phyloP scores from a whole-genome alignment of 2,329 filamentous ascomycete genomes.

The Aureobasidium sp. region DNA sequence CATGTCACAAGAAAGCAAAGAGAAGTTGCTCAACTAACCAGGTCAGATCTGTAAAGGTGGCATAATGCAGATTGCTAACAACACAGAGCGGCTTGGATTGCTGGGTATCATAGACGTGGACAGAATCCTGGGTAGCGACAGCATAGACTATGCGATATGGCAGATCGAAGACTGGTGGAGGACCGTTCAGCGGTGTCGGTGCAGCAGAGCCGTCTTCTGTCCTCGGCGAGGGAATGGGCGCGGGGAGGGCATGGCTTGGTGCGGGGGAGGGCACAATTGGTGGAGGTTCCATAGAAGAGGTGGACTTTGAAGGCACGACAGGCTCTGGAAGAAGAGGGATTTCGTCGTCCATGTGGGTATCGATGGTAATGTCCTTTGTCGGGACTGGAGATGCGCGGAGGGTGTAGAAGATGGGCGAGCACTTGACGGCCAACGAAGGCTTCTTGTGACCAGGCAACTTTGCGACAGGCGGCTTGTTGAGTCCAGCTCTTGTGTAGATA shows the following conservation, averaged over 20 bases:
- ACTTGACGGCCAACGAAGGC: slow-evolving; percentile 90
- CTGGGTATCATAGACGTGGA: slow-evolving; percentile 93
- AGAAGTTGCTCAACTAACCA: slow-evolving; percentile 57
- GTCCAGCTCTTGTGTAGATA: slow-evolving; percentile 90
- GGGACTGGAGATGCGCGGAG: slow-evolving; percentile 59
- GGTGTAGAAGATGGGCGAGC: slow-evolving; percentile 83
- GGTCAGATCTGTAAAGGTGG: slow-evolving; percentile 91
- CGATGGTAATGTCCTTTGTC: slow-evolving; percentile 87
- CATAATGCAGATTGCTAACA: slow-evolving; percentile 94
- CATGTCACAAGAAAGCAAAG: neutral
- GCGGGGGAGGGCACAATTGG: slow-evolving; percentile 50
- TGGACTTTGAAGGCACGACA: slow-evolving; percentile 49
- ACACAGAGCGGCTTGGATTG: slow-evolving; percentile 89
- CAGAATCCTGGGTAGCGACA: slow-evolving; percentile 92
- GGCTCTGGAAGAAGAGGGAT: slow-evolving; percentile 82
- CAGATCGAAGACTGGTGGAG: slow-evolving; percentile 65
- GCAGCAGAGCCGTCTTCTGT: slow-evolving; percentile 49
- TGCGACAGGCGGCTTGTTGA: slow-evolving; percentile 92
- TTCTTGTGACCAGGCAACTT: slow-evolving; percentile 97
- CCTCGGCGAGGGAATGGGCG: slow-evolving; percentile 49
- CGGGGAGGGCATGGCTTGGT: slow-evolving; percentile 35
- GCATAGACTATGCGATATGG: slow-evolving; percentile 95
- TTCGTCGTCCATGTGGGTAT: slow-evolving; percentile 80
- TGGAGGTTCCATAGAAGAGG: slow-evolving; percentile 77
- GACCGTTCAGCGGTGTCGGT: slow-evolving; percentile 42